phyloP scores from a whole-genome alignment of 2,329 filamentous ascomycete genomes.

The Fusarium sp. region DNA sequence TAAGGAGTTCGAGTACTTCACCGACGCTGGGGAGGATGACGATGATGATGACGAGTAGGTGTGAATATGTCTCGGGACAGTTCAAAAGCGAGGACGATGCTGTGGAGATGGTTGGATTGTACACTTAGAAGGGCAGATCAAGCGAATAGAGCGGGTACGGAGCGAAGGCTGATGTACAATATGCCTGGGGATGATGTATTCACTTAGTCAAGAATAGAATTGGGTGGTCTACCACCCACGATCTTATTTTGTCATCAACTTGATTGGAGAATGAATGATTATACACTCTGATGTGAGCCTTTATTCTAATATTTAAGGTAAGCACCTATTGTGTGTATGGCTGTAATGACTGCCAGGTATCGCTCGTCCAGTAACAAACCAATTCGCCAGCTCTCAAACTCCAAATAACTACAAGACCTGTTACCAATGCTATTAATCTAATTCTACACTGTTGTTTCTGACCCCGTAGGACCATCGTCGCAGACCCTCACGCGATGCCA shows the following conservation, averaged over 20 bases:
- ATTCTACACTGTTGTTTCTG: background rate
- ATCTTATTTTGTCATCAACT: background rate
- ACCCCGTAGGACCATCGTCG: slow-evolving; percentile 42
- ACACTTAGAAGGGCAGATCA: slow-evolving; percentile 36
- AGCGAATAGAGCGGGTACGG: slow-evolving; percentile 22
- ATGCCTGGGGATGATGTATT: slow-evolving; percentile 29
- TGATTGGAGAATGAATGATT: background rate
- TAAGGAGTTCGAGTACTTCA: slow-evolving; percentile 80
- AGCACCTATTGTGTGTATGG: background rate
- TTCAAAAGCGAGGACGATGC: background rate
- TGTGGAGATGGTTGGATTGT: slow-evolving; percentile 30
- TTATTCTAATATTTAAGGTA: background rate
- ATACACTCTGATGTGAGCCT: background rate
- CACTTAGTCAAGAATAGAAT: slow-evolving; percentile 33
- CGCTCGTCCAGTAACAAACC: background rate
- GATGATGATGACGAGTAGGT: slow-evolving; percentile 42
- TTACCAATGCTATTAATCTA: background rate
- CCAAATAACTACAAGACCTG: background rate
- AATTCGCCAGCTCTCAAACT: background rate
- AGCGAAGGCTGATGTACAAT: slow-evolving; percentile 30
- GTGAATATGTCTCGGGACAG: background rate
- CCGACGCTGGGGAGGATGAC: slow-evolving; percentile 67
- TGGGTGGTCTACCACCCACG: background rate
- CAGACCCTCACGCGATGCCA: slow-evolving; percentile 67
- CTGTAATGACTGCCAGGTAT: background rate